phyloP scores from a whole-genome alignment of 768 basidiomycete species.

The Trametes cubensis region DNA sequence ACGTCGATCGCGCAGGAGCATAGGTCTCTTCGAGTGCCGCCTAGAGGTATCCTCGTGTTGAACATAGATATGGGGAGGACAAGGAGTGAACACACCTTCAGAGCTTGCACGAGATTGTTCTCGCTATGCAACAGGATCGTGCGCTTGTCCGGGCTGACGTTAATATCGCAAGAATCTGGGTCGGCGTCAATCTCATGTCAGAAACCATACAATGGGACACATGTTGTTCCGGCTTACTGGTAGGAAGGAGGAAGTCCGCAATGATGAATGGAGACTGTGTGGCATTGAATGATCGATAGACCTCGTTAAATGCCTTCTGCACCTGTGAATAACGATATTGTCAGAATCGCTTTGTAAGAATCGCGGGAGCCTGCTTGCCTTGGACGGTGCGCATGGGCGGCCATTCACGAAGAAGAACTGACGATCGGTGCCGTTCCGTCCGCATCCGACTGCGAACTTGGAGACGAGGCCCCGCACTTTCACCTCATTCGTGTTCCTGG shows the following conservation, averaged over 20 bases:
- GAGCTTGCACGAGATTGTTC: constrained; percentile 68
- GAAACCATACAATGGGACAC: not conserved
- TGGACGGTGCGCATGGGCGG: constrained; percentile 78
- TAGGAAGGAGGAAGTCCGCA: constrained; percentile 81
- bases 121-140: constrained; percentile 92
- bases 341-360: not conserved
- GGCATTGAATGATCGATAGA: constrained; percentile 81
- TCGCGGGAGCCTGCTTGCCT: constrained; percentile 47
- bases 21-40: constrained; percentile 67
- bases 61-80: constrained; percentile 6
- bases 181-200: not conserved
- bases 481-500: constrained; percentile 42
- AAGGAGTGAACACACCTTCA: constrained; percentile 59
- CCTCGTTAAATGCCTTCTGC: constrained; percentile 89
- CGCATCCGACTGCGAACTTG: constrained; percentile 73
- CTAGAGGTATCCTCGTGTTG: constrained; percentile 40
- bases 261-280: constrained; percentile 81
- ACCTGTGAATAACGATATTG: constrained; percentile 47
- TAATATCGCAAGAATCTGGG: constrained; percentile 83
- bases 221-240: constrained; percentile 49
- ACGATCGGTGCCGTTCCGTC: constrained; percentile 77
- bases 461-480: constrained; percentile 80
- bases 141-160: constrained; percentile 96
- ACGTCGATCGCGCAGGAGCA: constrained; percentile 73
- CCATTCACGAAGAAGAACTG: constrained; percentile 96